A percentile compares a stretch with the other conserved stretches of the same genome.
Evolutionary conservation across 2,329 filamentous ascomycete species (phyloP).

Genomic region (Hypomyces rosellus): DNA sequence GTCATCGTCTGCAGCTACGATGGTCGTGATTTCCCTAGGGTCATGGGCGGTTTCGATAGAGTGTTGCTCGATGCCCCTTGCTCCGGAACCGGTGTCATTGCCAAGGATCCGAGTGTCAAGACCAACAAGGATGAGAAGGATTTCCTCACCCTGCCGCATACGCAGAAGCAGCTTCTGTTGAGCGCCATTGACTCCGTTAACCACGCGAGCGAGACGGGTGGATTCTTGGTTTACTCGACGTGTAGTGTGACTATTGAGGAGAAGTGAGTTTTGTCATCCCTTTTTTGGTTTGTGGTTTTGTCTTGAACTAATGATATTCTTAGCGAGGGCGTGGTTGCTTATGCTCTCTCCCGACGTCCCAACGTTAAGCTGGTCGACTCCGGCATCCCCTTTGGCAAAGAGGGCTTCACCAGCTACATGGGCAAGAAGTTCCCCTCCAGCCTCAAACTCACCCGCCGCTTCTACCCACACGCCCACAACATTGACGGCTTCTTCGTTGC

Average conservation of each 20-base stretch:
- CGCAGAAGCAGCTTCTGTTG: constrained; percentile 89
- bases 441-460: constrained; percentile 75
- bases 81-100: constrained; percentile 94
- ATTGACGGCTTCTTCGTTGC: constrained; percentile 98
- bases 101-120: constrained; percentile 94
- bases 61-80: constrained; percentile 93
- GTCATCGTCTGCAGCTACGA: constrained; percentile 94
- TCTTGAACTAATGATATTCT: background rate
- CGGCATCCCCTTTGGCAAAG: constrained; percentile 80
- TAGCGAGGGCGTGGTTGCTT: constrained; percentile 80
- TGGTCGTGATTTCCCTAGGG: constrained; percentile 85
- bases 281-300: background rate
- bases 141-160: constrained; percentile 87
- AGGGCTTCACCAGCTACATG: constrained; percentile 85
- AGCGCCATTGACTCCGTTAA: constrained; percentile 93
- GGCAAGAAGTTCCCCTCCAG: constrained; percentile 86
- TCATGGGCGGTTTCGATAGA: constrained; percentile 88
- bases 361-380: constrained; percentile 94
- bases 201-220: constrained; percentile 84
- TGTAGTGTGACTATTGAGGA: constrained; percentile 93
- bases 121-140: constrained; percentile 96
- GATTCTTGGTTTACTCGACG: constrained; percentile 94
- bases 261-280: constrained; percentile 27
- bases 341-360: constrained; percentile 82
- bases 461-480: constrained; percentile 88